Evolutionary conservation across 148 eudicot species (phyloP), one percentile per base, ranked within the genome.

Genomic region (Polygonum aviculare): DNA sequence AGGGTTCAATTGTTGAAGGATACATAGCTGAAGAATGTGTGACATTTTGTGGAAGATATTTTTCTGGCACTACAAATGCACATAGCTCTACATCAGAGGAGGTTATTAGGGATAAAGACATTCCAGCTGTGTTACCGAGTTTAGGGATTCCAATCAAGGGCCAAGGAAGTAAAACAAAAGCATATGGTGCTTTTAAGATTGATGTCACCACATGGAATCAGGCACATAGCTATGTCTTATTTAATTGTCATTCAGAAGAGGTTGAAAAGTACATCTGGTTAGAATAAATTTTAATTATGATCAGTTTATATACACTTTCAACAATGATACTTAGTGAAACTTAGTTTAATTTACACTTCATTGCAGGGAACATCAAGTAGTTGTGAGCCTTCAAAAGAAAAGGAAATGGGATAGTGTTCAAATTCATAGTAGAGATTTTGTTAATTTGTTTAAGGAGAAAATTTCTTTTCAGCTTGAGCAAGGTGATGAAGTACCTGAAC

Each of bases 1-100:
- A 67, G 38, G 72, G 72, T 5, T 67, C 72, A 67, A 67, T 67
- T 33, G 72, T 41, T 3, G 3, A 67, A 67, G 72, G 72, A 12
- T 67, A 67, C 14, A 12, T 67, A 36, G 38, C 14, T 9, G 40
- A 67, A 12, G 72, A 67, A 31, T 67, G 72, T 35, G 33, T 31
- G 15, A 22, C 40, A 19, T 67, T 67, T 31, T 67, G 6, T 2
- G n/a, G 41, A 10, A 19, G 72, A 31, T 67, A 67, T 48, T 8
- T 48, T 2, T 48, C 12, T 5, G 2, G 10, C 10, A 9, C 11
- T 48, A 12, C 11, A 12, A 0, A 48, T 39, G 51, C 11, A 48
- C 11, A 2, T 48, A 12, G 40, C 40, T 39, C 11, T 50, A n/a
- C 55, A 50, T 2, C n/a, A 12, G 11, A 12, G 55, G n/a, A 50